Percentiles rank a stretch among this genome's conserved stretches.
phyloP scores from a whole-genome alignment of 2,329 filamentous ascomycete genomes.

The Pestalotiopsis sp. region DNA sequence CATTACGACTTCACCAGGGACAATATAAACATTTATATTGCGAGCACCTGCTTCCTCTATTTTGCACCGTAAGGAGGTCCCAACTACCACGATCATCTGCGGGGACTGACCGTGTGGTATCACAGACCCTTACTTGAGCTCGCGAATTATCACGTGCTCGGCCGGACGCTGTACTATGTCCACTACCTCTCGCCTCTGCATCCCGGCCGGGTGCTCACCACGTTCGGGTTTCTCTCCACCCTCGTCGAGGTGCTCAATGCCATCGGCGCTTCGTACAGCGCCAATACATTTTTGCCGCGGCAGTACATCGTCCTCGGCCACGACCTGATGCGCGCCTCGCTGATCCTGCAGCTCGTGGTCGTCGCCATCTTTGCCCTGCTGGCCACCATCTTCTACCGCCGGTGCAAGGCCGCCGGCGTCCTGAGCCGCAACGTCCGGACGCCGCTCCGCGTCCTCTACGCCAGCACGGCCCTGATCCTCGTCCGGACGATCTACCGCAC shows the following conservation, averaged over 20 bases:
- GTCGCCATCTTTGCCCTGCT: constrained; percentile 47
- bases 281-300: constrained; percentile 36
- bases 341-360: constrained; percentile 50
- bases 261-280: constrained; percentile 41
- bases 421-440: constrained; percentile 20
- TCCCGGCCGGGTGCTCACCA: constrained; percentile 44
- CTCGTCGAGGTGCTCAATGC: constrained; percentile 51
- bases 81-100: not conserved
- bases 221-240: constrained; percentile 47
- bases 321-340: constrained; percentile 41
- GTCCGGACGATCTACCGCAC: constrained; percentile 52
- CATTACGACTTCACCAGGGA: constrained; percentile 42
- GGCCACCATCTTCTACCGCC: constrained; percentile 46
- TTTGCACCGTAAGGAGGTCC: constrained; percentile 4
- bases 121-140: constrained; percentile 61
- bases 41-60: not conserved
- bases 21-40: constrained; percentile 8
- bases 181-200: constrained; percentile 60
- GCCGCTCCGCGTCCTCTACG: constrained; percentile 42
- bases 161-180: constrained; percentile 63
- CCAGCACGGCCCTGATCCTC: constrained; percentile 45
- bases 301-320: constrained; percentile 36
- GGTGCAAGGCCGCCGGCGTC: constrained; percentile 27
- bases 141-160: constrained; percentile 66
- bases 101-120: not conserved